Percentiles rank a stretch among this genome's conserved stretches.
phyloP scores from a whole-genome alignment of 306 rosid genomes.

The Oemleria cerasiformis region DNA sequence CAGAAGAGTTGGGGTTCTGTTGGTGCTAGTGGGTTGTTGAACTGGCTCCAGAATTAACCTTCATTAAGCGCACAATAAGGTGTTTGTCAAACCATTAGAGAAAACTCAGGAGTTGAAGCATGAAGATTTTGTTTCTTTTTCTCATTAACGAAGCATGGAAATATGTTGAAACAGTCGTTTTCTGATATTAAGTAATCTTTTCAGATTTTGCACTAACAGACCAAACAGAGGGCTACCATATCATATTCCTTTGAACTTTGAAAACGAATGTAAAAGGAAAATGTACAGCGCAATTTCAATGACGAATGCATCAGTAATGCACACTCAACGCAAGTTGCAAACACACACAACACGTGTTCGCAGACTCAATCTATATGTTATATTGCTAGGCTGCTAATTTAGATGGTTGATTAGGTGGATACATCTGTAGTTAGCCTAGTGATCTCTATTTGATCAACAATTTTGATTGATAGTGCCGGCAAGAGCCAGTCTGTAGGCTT shows the following conservation, averaged over 20 bases:
- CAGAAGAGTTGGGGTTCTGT: not conserved
- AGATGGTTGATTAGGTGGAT: not conserved
- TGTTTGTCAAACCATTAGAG: not conserved
- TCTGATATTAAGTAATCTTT: not conserved
- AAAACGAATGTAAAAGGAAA: not conserved
- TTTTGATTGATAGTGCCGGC: not conserved
- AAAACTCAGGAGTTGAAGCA: conserved; percentile 2
- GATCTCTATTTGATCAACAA: not conserved
- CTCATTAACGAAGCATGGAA: not conserved
- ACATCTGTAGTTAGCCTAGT: not conserved
- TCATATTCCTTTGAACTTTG: not conserved
- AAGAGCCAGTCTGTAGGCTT: not conserved
- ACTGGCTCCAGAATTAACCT: not conserved
- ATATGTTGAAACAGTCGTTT: not conserved
- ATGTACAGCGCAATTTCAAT: not conserved
- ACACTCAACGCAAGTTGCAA: not conserved
- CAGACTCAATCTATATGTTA: not conserved
- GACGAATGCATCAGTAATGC: not conserved
- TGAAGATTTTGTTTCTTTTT: not conserved
- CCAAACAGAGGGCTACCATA: not conserved
- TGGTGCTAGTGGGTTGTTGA: not conserved
- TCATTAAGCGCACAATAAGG: no score
- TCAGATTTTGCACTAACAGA: not conserved
- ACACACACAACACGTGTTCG: not conserved
- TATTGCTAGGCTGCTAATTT: not conserved